Evolutionary conservation across 2,329 filamentous ascomycete species (phyloP), one percentile per base, ranked within the genome.

Genomic region (Phyllosticta citriasiana): DNA sequence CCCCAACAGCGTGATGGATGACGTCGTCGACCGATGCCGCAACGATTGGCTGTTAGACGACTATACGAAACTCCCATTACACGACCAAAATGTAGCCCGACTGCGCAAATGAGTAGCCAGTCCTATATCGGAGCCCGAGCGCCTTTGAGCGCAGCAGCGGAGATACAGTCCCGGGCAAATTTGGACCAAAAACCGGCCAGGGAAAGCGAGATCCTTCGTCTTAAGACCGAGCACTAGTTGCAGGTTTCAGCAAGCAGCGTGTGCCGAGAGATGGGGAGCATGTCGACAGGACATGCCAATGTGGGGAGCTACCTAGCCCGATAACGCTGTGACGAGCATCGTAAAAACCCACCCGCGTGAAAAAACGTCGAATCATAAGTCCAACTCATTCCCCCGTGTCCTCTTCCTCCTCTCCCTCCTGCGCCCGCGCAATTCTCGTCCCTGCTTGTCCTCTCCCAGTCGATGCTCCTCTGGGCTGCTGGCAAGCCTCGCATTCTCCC

Each of bases 381-480:
- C 16, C 56, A 47, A 26, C 52, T 24, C 51, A 19, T 40, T 26
- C 24, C 26, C 25, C n/a, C 53, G 35, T 19, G 40, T 35, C 24
- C 58, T 40, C 53, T n/a, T 33, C 52, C 53, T 26, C 24, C 26
- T 47, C n/a, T 24, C 25, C 33, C 47, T 35, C 55, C 53, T 40
- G 53, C 52, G 19, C 35, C 19, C 58, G 55, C 25, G 22, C 40
- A 60, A 56, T 56, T 35, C 35, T 22, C 16, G 33, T 22, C 27
- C 58, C 19, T 26, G 58, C 58, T 52, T 22, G 26, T 9, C 47
- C 47, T 40, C 26, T 30, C 47, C 50, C 58, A 55, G 58, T 60
- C 52, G 35, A 60, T 60, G 58, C 58, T 30, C 40, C 53, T 33
- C 58, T 52, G 58, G 26, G 58, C 58, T 53, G 53, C 40, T 60